A percentile compares a stretch with the other conserved stretches of the same genome.
phyloP scores from a whole-genome alignment of 441 rosid species.

The Isatis lusitanica region DNA sequence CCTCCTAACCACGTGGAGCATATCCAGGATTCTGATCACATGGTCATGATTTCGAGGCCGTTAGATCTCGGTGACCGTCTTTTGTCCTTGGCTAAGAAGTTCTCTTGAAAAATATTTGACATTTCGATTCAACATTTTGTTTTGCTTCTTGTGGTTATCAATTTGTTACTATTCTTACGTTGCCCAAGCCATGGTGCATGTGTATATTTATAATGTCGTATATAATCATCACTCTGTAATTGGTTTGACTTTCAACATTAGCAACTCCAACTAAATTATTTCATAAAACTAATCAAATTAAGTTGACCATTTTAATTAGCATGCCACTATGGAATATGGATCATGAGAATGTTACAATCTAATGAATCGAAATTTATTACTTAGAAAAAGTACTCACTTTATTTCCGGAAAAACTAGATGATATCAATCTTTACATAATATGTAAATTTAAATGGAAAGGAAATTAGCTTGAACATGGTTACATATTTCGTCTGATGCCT shows the following conservation, averaged over 20 bases:
- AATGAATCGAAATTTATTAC: background rate
- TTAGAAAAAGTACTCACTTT: background rate
- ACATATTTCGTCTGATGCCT: background rate
- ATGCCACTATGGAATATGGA: background rate
- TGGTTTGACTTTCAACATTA: slow-evolving; percentile 14
- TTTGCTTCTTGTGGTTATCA: background rate
- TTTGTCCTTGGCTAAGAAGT: slow-evolving; percentile 32
- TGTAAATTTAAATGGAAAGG: background rate
- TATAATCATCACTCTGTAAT: background rate
- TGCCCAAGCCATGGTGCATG: background rate
- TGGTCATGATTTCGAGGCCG: slow-evolving; percentile 53
- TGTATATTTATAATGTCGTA: background rate
- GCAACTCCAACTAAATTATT: background rate
- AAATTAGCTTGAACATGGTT: background rate
- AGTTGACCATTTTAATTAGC: background rate
- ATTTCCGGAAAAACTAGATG: background rate
- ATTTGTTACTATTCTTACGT: background rate
- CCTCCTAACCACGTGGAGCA: slow-evolving; percentile 49
- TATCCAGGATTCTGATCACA: slow-evolving; percentile 52
- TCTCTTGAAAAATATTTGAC: slow-evolving; percentile 7
- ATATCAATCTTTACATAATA: background rate
- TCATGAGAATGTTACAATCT: background rate
- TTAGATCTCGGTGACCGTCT: slow-evolving; percentile 27
- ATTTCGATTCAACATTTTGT: slow-evolving; percentile 5
- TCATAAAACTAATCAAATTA: slow-evolving; percentile 16